phyloP scores from a whole-genome alignment of 1,284 basidiomycete species.

The Termitomyces sp. region DNA sequence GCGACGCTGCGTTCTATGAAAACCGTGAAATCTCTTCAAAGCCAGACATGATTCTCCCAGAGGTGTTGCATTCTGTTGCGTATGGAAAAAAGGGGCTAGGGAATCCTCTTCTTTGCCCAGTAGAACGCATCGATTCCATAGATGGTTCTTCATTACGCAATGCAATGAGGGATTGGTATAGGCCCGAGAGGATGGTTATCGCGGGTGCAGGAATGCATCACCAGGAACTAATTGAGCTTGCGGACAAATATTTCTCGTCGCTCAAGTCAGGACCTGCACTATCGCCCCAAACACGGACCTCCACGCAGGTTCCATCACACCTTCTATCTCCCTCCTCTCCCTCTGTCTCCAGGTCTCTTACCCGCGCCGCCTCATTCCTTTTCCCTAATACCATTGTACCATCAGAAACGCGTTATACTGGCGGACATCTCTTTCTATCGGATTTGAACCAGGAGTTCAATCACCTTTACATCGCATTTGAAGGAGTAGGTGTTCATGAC shows the following conservation, averaged over 20 bases:
- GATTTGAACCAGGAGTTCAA: slow-evolving; percentile 77
- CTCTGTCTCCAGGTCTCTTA: slow-evolving; percentile 61
- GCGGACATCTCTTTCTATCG: slow-evolving; percentile 75
- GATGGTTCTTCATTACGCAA: slow-evolving; percentile 60
- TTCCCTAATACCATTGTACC: slow-evolving; percentile 39
- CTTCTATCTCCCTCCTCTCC: slow-evolving; percentile 49
- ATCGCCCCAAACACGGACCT: slow-evolving; percentile 27
- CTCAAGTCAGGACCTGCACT: slow-evolving; percentile 42
- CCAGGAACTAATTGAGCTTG: slow-evolving; percentile 81
- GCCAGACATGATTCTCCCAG: slow-evolving; percentile 95
- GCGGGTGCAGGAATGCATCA: slow-evolving; percentile 93
- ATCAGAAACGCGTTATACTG: slow-evolving; percentile 72
- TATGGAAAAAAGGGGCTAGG: slow-evolving; percentile 80
- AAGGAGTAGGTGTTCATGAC: slow-evolving; percentile 90
- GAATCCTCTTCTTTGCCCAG: slow-evolving; percentile 86
- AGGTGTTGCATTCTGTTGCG: slow-evolving; percentile 85
- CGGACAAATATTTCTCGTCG: slow-evolving; percentile 80
- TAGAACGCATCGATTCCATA: slow-evolving; percentile 74
- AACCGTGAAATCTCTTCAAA: slow-evolving; percentile 85
- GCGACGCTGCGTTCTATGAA: slow-evolving; percentile 91
- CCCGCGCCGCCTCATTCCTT: slow-evolving; percentile 70
- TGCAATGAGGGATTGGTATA: slow-evolving; percentile 83
- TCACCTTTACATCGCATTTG: slow-evolving; percentile 91
- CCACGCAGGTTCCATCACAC: slow-evolving; percentile 39
- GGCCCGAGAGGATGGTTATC: slow-evolving; percentile 90